A percentile compares a stretch with the other conserved stretches of the same genome.
These are phyloP conservation scores for Groenewaldozyma salmanticensis DNA, from an alignment of 805 yeast genomes.

Conservation along the genomic window DNA sequence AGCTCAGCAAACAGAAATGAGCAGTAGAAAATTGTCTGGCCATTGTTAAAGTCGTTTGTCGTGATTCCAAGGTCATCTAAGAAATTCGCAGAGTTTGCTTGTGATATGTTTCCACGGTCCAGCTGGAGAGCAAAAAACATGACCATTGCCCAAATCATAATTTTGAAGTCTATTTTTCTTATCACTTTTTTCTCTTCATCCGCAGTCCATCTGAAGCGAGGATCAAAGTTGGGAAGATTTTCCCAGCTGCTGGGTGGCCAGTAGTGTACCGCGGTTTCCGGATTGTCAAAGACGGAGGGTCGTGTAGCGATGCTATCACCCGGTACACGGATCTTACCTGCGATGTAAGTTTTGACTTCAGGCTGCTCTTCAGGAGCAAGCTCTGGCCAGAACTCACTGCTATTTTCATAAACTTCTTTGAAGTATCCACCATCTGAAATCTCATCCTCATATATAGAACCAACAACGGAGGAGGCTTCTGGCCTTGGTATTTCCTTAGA, in stretches of 20 bases:
- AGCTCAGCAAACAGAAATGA: conserved; percentile 51
- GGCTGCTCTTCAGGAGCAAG: neutral
- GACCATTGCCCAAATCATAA: conserved; percentile 45
- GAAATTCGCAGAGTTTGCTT: conserved; percentile 50
- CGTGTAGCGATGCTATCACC: conserved; percentile 8
- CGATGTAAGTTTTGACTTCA: neutral
- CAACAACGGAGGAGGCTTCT: no score
- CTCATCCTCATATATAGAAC: no score
- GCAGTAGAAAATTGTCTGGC: conserved; percentile 46
- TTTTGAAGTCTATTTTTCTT: conserved; percentile 47
- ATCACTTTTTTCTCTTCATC: conserved; percentile 42
- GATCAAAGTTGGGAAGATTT: conserved; percentile 37
- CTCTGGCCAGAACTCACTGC: neutral
- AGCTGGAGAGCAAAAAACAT: conserved; percentile 52
- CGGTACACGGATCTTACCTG: neutral
- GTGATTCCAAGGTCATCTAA: conserved; percentile 42
- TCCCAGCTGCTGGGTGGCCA: conserved; percentile 9
- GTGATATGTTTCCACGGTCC: conserved; percentile 48
- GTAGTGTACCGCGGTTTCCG: conserved; percentile 2
- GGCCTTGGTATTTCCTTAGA: no score
- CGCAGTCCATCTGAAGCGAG: conserved; percentile 44
- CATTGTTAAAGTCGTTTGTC: conserved; percentile 50
- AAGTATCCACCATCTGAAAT: neutral
- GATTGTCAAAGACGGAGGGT: conserved; percentile 7
- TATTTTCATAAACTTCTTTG: neutral